Evolutionary conservation across 495 filamentous ascomycete species (phyloP).

Genomic region (Podospora comata): DNA sequence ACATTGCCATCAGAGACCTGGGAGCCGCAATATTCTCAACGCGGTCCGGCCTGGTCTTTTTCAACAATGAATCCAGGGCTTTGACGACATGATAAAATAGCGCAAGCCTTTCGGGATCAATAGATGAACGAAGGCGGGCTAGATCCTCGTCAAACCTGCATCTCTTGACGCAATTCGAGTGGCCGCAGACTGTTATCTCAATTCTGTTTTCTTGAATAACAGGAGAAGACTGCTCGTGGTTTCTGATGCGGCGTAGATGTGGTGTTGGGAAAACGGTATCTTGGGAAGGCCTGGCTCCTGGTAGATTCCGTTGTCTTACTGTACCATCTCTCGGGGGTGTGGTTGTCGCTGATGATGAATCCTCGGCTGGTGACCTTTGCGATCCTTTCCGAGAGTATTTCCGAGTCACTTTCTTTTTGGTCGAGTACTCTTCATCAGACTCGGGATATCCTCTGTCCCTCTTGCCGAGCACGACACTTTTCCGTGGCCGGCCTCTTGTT

Average conservation of each 20-base stretch:
- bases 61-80: conserved; percentile 48
- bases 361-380: conserved; percentile 9
- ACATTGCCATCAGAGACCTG: conserved; percentile 62
- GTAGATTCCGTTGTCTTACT: conserved; percentile 16
- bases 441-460: conserved; percentile 12
- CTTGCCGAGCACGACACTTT: conserved; percentile 20
- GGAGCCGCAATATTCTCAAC: conserved; percentile 18
- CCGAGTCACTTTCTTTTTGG: conserved; percentile 17
- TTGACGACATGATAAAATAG: conserved; percentile 40
- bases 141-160: conserved; percentile 25
- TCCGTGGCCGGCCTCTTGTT: conserved; percentile 6
- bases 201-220: not conserved
- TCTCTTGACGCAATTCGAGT: conserved; percentile 11
- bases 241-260: conserved; percentile 28
- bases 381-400: conserved; percentile 29
- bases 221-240: conserved; percentile 26
- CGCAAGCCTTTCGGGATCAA: conserved; percentile 10
- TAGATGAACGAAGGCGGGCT: conserved; percentile 12
- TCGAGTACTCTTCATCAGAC: conserved; percentile 17
- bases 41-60: conserved; percentile 35
- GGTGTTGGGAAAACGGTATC: conserved; percentile 28
- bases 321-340: conserved; percentile 19
- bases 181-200: conserved; percentile 12
- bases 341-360: conserved; percentile 3
- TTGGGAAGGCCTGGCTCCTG: conserved; percentile 17